Base-by-base conservation (phyloP, 2,329 filamentous ascomycete species). In the Trichoderma sp. region DNA sequence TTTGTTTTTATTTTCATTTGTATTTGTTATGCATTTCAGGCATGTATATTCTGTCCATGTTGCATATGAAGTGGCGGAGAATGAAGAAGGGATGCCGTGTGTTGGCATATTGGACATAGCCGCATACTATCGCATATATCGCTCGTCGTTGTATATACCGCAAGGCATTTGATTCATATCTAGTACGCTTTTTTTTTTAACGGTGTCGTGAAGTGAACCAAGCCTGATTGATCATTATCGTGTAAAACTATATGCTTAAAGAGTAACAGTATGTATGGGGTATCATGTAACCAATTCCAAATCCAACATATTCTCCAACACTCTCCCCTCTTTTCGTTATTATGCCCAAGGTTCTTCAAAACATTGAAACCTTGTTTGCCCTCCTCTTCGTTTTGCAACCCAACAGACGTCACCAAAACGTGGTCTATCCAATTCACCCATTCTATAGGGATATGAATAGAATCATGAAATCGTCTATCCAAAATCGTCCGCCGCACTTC, bases 221-320 rank as follows among this genome's bases (percentile, higher is more conserved):
- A 8, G 13, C 1, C 13, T 21, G 16, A 13, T 24, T 58, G 30
- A 30, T 58, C 3, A 7, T 8, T 14, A n/a, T 37, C 8, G 55
- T 11, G n/a, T 16, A 51, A 21, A 13, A n/a, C 1, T 46, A 4
- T 6, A 26, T 16, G 32, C 32, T 37, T 18, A 37, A 28, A n/a
- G 13, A 26, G 56, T 65, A 43, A 52, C 18, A 43, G 39, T n/a
- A 56, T 65, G 43, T 55, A 11, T 34, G 60, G 67, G 67, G 67
- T 69, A 69, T 69, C 67, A 59, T 69, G 28, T 64, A 39, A 52
- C 5, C 21, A 46, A 28, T 14, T 58, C 52, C 28, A 46, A 68
- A 39, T 30, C 58, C 8, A 69, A 64, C 59, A 37, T 30, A 34
- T 51, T 11, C 21, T n/a, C 43, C 18, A 49, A 3, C 28, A 55